Percentiles rank a stretch among this genome's conserved stretches.
These are phyloP conservation scores for Cercospora sp. DNA, from an alignment of 2,329 filamentous ascomycete species.

Conservation along the genomic window DNA sequence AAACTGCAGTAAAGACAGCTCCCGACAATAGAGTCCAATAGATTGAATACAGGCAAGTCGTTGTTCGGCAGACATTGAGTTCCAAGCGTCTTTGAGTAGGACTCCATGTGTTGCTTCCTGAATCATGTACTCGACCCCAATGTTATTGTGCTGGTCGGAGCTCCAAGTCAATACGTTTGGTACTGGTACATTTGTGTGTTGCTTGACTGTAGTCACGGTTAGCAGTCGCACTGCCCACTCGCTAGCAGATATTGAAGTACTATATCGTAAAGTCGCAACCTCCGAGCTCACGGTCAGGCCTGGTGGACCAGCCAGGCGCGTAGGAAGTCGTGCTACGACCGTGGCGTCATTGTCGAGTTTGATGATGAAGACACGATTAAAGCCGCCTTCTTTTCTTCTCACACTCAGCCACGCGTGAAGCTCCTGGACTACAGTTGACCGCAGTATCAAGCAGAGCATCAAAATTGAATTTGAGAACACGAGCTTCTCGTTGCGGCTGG, in stretches of 20 bases:
- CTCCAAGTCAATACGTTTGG: background rate
- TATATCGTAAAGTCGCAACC: background rate
- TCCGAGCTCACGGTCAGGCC: background rate
- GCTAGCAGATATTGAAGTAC: background rate
- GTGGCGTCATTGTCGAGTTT: background rate
- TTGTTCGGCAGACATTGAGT: background rate
- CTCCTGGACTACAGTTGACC: background rate
- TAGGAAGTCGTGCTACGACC: background rate
- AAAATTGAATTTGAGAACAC: background rate
- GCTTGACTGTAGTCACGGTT: background rate
- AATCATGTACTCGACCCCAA: slow-evolving; percentile 1
- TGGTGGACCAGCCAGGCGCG: background rate
- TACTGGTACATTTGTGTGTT: background rate
- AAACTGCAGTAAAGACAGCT: background rate
- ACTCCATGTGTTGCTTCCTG: background rate
- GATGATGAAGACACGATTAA: background rate
- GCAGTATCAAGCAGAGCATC: background rate
- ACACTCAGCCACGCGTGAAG: background rate
- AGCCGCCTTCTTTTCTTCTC: background rate
- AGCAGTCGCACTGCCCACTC: background rate
- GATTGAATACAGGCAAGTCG: background rate
- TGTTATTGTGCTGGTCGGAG: background rate
- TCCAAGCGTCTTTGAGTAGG: background rate
- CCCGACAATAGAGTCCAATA: background rate
- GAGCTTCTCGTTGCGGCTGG: background rate